Evolutionary conservation across 2,329 filamentous ascomycete species (phyloP).

Genomic region (Fusarium xylarioides): DNA sequence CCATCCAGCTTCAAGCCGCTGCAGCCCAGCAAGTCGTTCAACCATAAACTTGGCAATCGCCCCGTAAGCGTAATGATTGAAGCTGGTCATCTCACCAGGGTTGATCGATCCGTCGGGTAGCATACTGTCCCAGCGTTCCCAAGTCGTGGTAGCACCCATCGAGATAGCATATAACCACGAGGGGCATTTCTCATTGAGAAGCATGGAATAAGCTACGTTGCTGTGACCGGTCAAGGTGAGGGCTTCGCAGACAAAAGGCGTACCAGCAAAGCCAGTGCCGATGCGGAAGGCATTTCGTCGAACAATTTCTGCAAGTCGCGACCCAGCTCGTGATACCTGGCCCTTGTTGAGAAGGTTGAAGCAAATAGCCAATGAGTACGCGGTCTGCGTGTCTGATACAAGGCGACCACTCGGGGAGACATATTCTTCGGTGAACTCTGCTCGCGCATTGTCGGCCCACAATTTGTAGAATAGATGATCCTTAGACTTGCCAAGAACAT

Average conservation of each 20-base stretch:
- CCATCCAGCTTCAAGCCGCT: conserved; percentile 38
- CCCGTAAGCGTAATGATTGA: conserved; percentile 55
- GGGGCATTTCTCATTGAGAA: conserved; percentile 47
- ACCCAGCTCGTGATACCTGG: conserved; percentile 15
- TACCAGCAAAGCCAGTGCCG: conserved; percentile 50
- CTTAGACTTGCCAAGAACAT: conserved; percentile 43
- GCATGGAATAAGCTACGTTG: conserved; percentile 49
- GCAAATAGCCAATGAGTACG: conserved; percentile 36
- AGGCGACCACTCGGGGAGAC: conserved; percentile 37
- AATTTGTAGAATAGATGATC: conserved; percentile 1
- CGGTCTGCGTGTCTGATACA: conserved; percentile 37
- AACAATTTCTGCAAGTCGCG: conserved; percentile 29
- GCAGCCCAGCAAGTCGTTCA: conserved; percentile 36
- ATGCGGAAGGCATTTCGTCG: conserved; percentile 30
- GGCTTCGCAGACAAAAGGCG: conserved; percentile 45
- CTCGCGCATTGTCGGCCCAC: conserved; percentile 23
- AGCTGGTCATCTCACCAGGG: conserved; percentile 53
- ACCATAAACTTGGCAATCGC: conserved; percentile 52
- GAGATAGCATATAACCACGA: conserved; percentile 52
- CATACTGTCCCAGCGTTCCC: conserved; percentile 56
- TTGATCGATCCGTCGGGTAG: conserved; percentile 51
- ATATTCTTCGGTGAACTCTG: conserved; percentile 29
- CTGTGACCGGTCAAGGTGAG: conserved; percentile 24
- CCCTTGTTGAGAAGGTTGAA: conserved; percentile 24
- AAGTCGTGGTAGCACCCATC: conserved; percentile 53